phyloP scores from a whole-genome alignment of 345 rosid species.

The Limnanthes douglasii region DNA sequence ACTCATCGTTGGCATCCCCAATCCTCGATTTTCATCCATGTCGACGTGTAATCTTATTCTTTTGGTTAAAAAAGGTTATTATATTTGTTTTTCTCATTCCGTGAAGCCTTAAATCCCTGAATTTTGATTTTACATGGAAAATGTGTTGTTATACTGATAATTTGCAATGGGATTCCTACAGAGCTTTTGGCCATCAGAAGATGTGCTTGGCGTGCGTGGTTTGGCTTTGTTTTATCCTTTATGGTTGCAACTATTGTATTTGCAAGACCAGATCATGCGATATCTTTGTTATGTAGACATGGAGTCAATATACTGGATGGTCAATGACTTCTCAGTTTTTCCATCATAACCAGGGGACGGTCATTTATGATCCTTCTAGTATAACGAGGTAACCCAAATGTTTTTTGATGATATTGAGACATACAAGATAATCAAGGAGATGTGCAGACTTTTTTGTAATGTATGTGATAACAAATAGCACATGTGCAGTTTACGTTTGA shows the following conservation, averaged over 20 bases:
- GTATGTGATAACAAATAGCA: slow-evolving; percentile 64
- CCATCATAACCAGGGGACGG: slow-evolving; percentile 83
- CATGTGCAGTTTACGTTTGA: slow-evolving; percentile 42
- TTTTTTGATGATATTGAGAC: slow-evolving; percentile 88
- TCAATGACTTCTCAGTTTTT: slow-evolving; percentile 67
- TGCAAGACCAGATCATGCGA: slow-evolving; percentile 59
- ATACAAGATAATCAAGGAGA: slow-evolving; percentile 92
- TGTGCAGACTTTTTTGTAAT: slow-evolving; percentile 90
- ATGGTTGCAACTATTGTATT: slow-evolving; percentile 81
- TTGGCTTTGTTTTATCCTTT: slow-evolving; percentile 75
- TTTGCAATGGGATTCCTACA: slow-evolving; percentile 89
- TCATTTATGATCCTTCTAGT: slow-evolving; percentile 56
- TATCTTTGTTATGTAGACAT: slow-evolving; percentile 85
- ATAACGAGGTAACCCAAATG: slow-evolving; percentile 71
- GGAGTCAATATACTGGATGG: slow-evolving; percentile 84
- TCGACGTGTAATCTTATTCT: no score
- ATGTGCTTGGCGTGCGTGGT: slow-evolving; percentile 83
- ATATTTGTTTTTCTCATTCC: no score
- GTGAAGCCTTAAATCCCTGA: no score
- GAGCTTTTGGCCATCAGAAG: slow-evolving; percentile 84
- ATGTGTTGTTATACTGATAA: slow-evolving; percentile 90
- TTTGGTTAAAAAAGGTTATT: no score
- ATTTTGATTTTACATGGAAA: no score
- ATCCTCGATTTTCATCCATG: no score
- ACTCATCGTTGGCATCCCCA: no score